Evolutionary conservation across 139 green algal species (phyloP).

Genomic region (Spirogloea muscicola): DNA sequence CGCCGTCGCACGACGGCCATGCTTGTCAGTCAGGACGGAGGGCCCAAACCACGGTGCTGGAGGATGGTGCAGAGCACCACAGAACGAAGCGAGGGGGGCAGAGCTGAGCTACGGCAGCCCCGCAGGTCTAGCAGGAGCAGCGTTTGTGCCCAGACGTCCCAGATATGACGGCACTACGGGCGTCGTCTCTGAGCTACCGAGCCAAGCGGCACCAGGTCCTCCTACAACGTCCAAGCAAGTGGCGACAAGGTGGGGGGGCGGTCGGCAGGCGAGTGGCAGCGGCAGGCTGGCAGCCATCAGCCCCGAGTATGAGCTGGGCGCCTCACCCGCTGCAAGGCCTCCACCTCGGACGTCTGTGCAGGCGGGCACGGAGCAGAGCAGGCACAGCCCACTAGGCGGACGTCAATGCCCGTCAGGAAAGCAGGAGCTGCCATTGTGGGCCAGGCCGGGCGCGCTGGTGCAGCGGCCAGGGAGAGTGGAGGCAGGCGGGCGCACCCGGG

Average conservation of each 20-base stretch:
- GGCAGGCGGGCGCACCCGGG: conserved; percentile 1
- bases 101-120: background rate
- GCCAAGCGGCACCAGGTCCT: background rate
- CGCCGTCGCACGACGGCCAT: background rate
- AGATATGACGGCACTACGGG: no score
- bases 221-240: background rate
- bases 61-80: no score
- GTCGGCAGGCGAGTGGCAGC: no score
- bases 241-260: background rate
- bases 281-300: no score
- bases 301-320: no score
- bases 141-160: background rate
- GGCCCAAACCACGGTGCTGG: no score
- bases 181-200: background rate
- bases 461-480: background rate
- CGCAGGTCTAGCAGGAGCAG: background rate
- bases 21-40: background rate
- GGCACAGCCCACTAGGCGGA: background rate
- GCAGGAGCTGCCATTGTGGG: background rate
- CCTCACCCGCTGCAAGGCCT: background rate
- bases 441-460: background rate
- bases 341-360: conserved; percentile 12
- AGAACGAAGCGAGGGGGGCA: background rate
- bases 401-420: background rate
- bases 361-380: background rate